Conservation (phyloP, 1,139 yeast species). For the Nakaseomyces kungkrabaensis region DNA sequence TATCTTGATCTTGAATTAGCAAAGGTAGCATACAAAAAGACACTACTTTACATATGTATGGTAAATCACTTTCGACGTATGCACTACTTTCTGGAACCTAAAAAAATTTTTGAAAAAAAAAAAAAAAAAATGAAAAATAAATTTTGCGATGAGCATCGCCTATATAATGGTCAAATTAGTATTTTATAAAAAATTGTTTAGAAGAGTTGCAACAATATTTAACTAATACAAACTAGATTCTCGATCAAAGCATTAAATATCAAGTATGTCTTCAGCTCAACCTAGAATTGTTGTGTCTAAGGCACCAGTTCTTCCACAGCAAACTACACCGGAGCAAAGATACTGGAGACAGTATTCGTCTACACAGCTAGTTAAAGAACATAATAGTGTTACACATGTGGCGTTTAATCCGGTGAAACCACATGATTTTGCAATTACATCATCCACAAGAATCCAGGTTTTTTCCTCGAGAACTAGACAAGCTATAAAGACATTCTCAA, state of each 20-base stretch:
- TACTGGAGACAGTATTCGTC: conserved; percentile 77
- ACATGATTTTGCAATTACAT: conserved; percentile 87
- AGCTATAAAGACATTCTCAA: conserved; percentile 75
- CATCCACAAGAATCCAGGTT: conserved; percentile 84
- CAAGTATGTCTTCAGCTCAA: conserved; percentile 65
- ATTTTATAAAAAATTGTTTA: too few species aligned
- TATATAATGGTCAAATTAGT: too few species aligned
- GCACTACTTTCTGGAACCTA: conserved; percentile 7
- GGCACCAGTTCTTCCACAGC: conserved; percentile 70
- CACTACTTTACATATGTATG: too few species aligned
- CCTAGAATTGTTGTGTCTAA: conserved; percentile 60
- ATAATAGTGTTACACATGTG: conserved; percentile 81
- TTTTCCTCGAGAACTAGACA: conserved; percentile 89
- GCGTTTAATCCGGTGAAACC: conserved; percentile 81
- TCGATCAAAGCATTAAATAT: too few species aligned
- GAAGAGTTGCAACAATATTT: too few species aligned
- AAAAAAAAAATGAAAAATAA: neutral
- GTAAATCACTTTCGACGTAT: too few species aligned
- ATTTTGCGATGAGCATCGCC: neutral
- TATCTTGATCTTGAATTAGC: too few species aligned
- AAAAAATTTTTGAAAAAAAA: neutral
- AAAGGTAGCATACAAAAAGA: too few species aligned
- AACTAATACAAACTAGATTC: too few species aligned
- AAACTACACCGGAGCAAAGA: conserved; percentile 86
- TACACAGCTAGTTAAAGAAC: conserved; percentile 88